Base-by-base conservation (phyloP, 192 early-diverging fungal genomes). In the Coemansia sp. region DNA sequence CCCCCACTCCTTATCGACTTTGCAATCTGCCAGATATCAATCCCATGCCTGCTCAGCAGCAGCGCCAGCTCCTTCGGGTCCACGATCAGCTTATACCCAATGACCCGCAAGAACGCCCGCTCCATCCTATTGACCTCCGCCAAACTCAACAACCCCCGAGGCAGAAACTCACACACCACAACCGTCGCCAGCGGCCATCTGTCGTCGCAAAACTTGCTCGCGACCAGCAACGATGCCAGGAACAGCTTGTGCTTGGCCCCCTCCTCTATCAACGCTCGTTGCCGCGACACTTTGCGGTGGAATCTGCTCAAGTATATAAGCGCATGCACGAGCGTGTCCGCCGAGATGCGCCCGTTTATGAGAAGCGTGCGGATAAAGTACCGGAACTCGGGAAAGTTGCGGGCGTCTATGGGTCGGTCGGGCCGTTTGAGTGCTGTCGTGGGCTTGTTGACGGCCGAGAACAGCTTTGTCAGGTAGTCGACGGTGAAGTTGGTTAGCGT, bases 161-260 rank as follows among this genome's bases (percentile, higher is more conserved):
- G 64, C 55, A 71, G 23, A 54, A 77, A 70, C 45, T 66, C 68
- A 28, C 74, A 70, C 41, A 77, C 67, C 3, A 58, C 58, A 0
- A 68, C 51, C 1, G 65, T 64, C 6, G 72, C 65, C 20, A 75
- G 46, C 8, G 72, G 71, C 41, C 63, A 68, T 41, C 72, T 26
- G 53, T 77, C 74, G 52, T 77, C 74, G 44, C 74, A 77, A 18
- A 70, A 77, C 53, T 77, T 77, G 39, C 67, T 77, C n/a, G 74
- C 74, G 1, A 77, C 74, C 23, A 77, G 51, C 14, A 77, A 18
- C 1, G 74, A 67, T 0, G 68, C 74, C 44, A 77, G 12, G 48
- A 77, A 77, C 43, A 71, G 21, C 52, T 70, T 70, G 52, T 77
- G 74, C 46, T 69, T 69, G 40, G 74, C 74, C 3, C 67, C 66